phyloP scores from a whole-genome alignment of 2,329 filamentous ascomycete genomes.

The Penicillium hesseltinei region DNA sequence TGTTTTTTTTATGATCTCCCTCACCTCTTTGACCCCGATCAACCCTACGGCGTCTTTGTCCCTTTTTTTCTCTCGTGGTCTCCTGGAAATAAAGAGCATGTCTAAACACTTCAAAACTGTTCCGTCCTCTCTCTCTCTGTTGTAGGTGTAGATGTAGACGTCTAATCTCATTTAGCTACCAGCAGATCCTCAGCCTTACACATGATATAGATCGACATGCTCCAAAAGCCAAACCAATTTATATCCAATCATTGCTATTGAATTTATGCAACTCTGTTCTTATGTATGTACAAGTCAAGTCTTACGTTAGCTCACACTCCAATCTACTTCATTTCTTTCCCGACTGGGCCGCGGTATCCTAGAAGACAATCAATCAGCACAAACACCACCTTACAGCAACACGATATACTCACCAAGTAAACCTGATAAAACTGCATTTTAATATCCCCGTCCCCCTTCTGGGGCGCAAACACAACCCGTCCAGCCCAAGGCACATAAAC shows the following conservation, averaged over 20 bases:
- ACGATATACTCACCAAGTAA: slow-evolving; percentile 34
- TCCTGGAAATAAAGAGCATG: slow-evolving; percentile 34
- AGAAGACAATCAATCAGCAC: slow-evolving; percentile 7
- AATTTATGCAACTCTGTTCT: not conserved
- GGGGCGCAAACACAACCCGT: slow-evolving; percentile 34
- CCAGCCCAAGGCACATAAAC: slow-evolving; percentile 40
- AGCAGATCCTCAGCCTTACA: not conserved
- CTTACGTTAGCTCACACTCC: not conserved
- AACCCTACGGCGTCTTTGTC: slow-evolving; percentile 27
- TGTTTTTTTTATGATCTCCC: slow-evolving; percentile 24
- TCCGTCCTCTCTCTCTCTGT: slow-evolving; percentile 7
- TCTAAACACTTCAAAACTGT: slow-evolving; percentile 28
- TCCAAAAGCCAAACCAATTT: not conserved
- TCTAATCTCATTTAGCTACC: not conserved
- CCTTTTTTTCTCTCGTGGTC: slow-evolving; percentile 29
- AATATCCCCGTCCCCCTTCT: slow-evolving; percentile 20
- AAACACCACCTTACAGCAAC: not conserved
- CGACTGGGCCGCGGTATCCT: slow-evolving; percentile 37
- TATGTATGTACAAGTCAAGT: not conserved
- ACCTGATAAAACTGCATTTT: slow-evolving; percentile 44
- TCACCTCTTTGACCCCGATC: slow-evolving; percentile 29
- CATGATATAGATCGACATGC: not conserved
- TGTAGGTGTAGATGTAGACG: slow-evolving; percentile 8
- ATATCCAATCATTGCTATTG: not conserved
- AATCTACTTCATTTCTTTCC: slow-evolving; percentile 30